Conservation (phyloP, 2,329 filamentous ascomycete genomes). For the Epichloe aotearoae region DNA sequence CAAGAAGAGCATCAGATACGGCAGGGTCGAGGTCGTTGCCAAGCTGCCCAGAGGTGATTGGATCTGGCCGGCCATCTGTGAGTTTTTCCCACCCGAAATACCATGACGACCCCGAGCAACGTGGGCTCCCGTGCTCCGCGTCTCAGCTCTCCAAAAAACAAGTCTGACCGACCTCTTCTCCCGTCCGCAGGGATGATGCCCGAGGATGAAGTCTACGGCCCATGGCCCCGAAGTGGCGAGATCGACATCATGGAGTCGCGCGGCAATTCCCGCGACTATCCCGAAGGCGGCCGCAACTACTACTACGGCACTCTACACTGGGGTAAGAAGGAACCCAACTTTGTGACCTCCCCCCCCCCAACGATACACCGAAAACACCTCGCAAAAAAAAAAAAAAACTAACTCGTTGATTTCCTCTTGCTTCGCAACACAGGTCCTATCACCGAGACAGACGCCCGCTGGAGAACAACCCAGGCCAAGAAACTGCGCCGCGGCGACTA, state of each 20-base stretch:
- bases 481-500: constrained; percentile 25
- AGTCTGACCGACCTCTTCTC: no score
- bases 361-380: no score
- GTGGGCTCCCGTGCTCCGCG: no score
- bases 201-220: constrained; percentile 30
- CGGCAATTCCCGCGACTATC: constrained; percentile 25
- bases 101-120: no score
- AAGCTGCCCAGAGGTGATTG: constrained; percentile 40
- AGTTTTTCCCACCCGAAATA: neutral
- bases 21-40: constrained; percentile 37
- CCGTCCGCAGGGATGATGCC: constrained; percentile 32
- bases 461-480: constrained; percentile 20
- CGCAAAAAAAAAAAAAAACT: neutral
- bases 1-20: constrained; percentile 10
- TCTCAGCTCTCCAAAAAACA: no score
- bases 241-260: constrained; percentile 39
- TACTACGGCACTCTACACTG: constrained; percentile 33
- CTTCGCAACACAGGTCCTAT: constrained; percentile 11
- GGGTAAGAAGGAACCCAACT: constrained; percentile 17
- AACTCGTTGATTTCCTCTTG: neutral
- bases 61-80: constrained; percentile 37
- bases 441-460: constrained; percentile 18
- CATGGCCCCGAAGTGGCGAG: constrained; percentile 38
- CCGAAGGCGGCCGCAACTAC: constrained; percentile 29
- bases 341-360: no score